Evolutionary conservation across 2,329 filamentous ascomycete species (phyloP).

Genomic region (Diaporthe vexans): DNA sequence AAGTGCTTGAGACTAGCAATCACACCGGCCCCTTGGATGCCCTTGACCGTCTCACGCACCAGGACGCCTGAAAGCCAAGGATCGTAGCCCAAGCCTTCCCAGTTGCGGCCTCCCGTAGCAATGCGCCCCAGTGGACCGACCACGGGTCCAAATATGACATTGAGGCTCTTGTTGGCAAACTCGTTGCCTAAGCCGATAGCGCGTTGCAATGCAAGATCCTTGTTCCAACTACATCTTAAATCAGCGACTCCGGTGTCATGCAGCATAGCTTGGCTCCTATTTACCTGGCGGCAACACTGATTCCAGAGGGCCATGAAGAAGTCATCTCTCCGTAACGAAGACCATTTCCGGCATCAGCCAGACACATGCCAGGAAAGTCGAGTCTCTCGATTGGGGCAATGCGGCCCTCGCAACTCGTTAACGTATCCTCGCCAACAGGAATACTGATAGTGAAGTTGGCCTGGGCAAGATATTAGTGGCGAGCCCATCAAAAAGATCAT

Average conservation of each 20-base stretch:
- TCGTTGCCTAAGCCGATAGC: no score
- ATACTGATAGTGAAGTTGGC: slow-evolving; percentile 61
- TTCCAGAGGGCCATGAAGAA: no score
- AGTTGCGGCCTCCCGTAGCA: slow-evolving; percentile 73
- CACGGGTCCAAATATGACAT: slow-evolving; percentile 83
- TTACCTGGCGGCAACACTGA: no score
- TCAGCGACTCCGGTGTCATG: slow-evolving; percentile 52
- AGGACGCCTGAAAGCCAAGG: slow-evolving; percentile 42
- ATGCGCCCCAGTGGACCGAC: slow-evolving; percentile 75
- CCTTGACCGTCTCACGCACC: slow-evolving; percentile 70
- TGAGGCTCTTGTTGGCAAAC: slow-evolving; percentile 78
- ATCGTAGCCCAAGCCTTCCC: slow-evolving; percentile 53
- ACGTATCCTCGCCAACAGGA: slow-evolving; percentile 11
- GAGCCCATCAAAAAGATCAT: no score
- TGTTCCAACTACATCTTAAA: slow-evolving; percentile 74
- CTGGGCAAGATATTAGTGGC: no score
- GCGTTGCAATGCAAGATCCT: slow-evolving; percentile 67
- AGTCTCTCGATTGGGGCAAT: slow-evolving; percentile 46
- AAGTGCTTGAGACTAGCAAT: slow-evolving; percentile 79
- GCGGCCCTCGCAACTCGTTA: no score
- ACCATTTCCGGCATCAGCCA: slow-evolving; percentile 61
- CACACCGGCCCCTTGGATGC: slow-evolving; percentile 79
- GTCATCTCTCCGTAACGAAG: slow-evolving; percentile 43
- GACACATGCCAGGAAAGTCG: slow-evolving; percentile 60
- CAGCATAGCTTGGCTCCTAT: no score